A percentile compares a stretch with the other conserved stretches of the same genome.
phyloP scores from a whole-genome alignment of 257 asterid genomes.

The Linderniella brevidens region DNA sequence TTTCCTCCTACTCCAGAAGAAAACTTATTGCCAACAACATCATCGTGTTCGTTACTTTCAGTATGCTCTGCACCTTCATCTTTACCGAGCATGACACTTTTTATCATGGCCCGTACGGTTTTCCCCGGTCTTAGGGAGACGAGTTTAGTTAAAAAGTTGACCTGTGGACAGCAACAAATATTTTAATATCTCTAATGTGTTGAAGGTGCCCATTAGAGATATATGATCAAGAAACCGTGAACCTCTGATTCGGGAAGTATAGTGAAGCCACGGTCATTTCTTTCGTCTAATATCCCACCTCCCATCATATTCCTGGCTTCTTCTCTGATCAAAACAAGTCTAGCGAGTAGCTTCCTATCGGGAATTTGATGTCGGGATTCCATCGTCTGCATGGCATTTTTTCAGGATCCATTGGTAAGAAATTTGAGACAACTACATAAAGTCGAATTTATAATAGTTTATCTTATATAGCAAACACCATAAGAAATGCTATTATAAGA shows the following conservation, averaged over 20 bases:
- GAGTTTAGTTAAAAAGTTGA: slow-evolving; percentile 71
- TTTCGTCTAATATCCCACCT: slow-evolving; percentile 88
- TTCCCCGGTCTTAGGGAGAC: slow-evolving; percentile 80
- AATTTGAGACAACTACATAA: no score
- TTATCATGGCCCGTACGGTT: slow-evolving; percentile 72
- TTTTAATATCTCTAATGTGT: neutral
- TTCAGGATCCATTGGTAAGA: no score
- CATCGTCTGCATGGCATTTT: slow-evolving; percentile 47
- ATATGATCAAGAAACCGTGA: slow-evolving; percentile 8
- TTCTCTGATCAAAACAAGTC: slow-evolving; percentile 92
- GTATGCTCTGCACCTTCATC: slow-evolving; percentile 61
- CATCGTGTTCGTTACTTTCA: slow-evolving; percentile 16
- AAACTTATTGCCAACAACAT: slow-evolving; percentile 12
- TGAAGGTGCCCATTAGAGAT: neutral
- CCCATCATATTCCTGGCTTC: slow-evolving; percentile 99
- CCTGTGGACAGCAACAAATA: slow-evolving; percentile 33
- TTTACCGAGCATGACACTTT: slow-evolving; percentile 74
- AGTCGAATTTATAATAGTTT: no score
- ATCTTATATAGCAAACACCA: no score
- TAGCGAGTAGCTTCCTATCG: slow-evolving; percentile 84
- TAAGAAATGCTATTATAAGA: no score
- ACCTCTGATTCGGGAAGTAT: slow-evolving; percentile 96
- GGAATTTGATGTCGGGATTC: slow-evolving; percentile 74
- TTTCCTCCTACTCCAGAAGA: slow-evolving; percentile 55
- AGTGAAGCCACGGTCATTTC: slow-evolving; percentile 82